Evolutionary conservation across 441 rosid genomes (phyloP).

Genomic region (Pelargonium fulgidum): DNA sequence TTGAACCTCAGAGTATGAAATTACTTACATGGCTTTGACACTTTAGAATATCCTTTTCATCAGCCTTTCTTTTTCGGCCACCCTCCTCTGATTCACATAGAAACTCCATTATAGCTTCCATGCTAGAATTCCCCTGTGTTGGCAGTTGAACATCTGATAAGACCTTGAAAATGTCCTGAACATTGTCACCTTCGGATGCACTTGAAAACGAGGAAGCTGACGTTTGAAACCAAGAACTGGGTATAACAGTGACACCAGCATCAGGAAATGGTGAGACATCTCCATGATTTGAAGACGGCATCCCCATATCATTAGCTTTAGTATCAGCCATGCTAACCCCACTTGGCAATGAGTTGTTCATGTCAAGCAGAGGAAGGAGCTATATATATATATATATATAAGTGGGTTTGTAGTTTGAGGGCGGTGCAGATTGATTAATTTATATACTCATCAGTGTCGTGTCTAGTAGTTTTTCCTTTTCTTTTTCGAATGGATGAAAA

Average conservation of each 20-base stretch:
- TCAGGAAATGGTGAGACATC: background rate
- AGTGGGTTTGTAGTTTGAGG: background rate
- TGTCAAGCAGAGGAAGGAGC: background rate
- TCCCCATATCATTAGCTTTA: conserved; percentile 8
- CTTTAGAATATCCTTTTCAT: background rate
- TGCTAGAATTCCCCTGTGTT: conserved; percentile 3
- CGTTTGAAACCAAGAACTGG: conserved; percentile 8
- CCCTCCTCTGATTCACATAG: conserved; percentile 1
- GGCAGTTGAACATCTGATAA: background rate
- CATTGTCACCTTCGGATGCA: conserved; percentile 2
- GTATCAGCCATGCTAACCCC: conserved; percentile 3
- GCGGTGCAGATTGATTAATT: conserved; percentile 1
- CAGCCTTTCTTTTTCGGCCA: background rate
- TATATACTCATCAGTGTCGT: background rate
- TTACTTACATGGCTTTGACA: conserved; percentile 5
- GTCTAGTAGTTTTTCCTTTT: background rate
- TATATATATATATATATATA: background rate
- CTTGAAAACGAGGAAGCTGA: background rate
- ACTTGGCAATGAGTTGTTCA: conserved; percentile 1
- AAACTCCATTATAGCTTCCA: conserved; percentile 6
- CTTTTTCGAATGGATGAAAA: background rate
- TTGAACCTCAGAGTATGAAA: background rate
- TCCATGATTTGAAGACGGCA: background rate
- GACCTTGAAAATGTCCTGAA: conserved; percentile 2
- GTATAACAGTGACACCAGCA: background rate